phyloP scores from a whole-genome alignment of 1,139 yeast species.

The Hanseniaspora gamundiae region DNA sequence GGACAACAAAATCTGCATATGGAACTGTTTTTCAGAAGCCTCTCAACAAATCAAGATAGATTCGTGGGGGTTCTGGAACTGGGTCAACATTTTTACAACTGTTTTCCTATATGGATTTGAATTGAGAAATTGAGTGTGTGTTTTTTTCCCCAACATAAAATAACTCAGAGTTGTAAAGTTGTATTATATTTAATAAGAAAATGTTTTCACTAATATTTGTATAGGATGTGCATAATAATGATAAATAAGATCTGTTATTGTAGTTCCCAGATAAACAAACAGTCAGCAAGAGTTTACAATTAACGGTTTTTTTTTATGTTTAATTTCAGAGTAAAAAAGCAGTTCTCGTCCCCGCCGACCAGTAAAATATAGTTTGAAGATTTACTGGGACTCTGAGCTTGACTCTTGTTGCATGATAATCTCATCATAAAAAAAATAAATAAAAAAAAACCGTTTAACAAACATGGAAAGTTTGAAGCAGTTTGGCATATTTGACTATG shows the following conservation, averaged over 20 bases:
- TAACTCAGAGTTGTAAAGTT: too few relatives aligned
- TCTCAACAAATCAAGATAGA: constrained; percentile 35
- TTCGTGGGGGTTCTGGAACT: constrained; percentile 93
- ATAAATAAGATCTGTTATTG: too few relatives aligned
- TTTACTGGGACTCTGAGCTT: constrained; percentile 60
- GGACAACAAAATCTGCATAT: constrained; percentile 41
- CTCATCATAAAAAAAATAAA: constrained; percentile 43
- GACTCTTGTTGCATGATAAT: constrained; percentile 81
- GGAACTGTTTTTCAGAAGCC: constrained; percentile 34
- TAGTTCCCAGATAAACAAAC: background rate
- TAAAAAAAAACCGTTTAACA: constrained; percentile 10
- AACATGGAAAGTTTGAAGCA: constrained; percentile 16
- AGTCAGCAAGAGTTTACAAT: background rate
- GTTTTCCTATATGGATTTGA: constrained; percentile 71
- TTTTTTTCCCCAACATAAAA: too few relatives aligned
- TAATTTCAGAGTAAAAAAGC: constrained; percentile 21
- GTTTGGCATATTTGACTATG: constrained; percentile 68
- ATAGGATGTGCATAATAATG: background rate
- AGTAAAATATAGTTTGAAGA: constrained; percentile 6
- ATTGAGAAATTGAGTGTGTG: constrained; percentile 25
- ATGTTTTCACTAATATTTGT: too few relatives aligned
- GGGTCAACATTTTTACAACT: constrained; percentile 81
- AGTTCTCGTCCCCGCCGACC: constrained; percentile 35
- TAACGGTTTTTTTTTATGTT: background rate
- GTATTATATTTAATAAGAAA: too few relatives aligned